Conservation (phyloP, 106 monocot genomes). For the Gastrodia elata region DNA sequence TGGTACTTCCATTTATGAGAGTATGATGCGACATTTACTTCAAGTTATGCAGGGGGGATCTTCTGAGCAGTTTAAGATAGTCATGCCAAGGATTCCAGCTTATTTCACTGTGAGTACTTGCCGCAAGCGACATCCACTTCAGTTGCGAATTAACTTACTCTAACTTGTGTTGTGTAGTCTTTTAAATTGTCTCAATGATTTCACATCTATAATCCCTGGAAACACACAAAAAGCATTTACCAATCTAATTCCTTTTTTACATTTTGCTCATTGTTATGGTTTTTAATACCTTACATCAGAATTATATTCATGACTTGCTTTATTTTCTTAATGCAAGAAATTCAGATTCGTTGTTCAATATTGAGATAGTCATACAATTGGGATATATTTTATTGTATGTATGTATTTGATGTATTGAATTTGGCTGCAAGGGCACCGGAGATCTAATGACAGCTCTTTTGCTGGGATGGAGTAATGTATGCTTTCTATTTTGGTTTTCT, state of each 20-base stretch:
- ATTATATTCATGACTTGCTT: background rate
- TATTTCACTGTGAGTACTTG: constrained; percentile 73
- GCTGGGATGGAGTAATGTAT: constrained; percentile 98
- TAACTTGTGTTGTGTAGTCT: background rate
- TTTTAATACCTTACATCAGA: background rate
- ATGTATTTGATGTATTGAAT: background rate
- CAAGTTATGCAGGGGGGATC: constrained; percentile 48
- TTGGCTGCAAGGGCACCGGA: constrained; percentile 69
- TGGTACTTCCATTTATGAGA: background rate
- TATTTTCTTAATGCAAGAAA: background rate
- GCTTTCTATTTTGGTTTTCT: constrained; percentile 1
- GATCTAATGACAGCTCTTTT: constrained; percentile 84
- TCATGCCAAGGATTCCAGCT: constrained; percentile 88
- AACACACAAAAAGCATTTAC: no score
- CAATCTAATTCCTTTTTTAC: no score
- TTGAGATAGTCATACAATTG: background rate
- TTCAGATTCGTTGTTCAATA: background rate
- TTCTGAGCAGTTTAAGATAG: constrained; percentile 92
- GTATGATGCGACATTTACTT: background rate
- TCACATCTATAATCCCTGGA: no score
- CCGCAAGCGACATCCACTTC: background rate
- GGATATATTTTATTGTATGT: background rate
- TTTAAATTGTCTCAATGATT: background rate
- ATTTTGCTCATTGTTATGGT: background rate
- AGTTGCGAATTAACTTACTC: background rate